A percentile compares a stretch with the other conserved stretches of the same genome.
These are phyloP conservation scores for Colletotrichum sp. DNA, from an alignment of 2,329 filamentous ascomycete genomes.

Conservation along the genomic window DNA sequence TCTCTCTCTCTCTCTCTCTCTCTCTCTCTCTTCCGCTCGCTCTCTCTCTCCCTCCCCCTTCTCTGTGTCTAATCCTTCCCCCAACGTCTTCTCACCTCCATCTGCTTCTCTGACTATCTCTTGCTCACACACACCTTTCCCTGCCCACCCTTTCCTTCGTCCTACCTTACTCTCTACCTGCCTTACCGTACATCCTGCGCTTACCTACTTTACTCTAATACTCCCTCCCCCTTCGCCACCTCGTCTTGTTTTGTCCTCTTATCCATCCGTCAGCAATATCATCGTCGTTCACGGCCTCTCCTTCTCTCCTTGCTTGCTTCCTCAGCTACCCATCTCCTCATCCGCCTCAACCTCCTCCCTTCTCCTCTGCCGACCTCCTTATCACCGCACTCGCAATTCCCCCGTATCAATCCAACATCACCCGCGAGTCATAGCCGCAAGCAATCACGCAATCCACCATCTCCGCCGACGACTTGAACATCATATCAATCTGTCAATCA, in stretches of 20 bases:
- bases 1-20: slow-evolving; percentile 10
- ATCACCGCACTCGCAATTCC: not conserved
- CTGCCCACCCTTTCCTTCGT: slow-evolving; percentile 26
- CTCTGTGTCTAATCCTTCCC: slow-evolving; percentile 12
- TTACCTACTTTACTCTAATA: slow-evolving; percentile 25
- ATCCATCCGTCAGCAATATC: not conserved
- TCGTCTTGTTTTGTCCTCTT: not conserved
- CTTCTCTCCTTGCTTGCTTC: slow-evolving; percentile 20
- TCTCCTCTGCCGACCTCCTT: not conserved
- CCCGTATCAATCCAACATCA: not conserved
- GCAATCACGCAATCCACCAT: slow-evolving; percentile 16
- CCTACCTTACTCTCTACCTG: slow-evolving; percentile 23
- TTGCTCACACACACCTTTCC: slow-evolving; percentile 24
- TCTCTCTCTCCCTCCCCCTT: slow-evolving; percentile 19
- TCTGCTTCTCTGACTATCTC: slow-evolving; percentile 29
- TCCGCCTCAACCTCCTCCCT: slow-evolving; percentile 18
- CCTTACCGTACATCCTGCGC: slow-evolving; percentile 13
- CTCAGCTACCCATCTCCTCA: slow-evolving; percentile 17
- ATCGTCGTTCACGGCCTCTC: slow-evolving; percentile 19
- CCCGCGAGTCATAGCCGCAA: slow-evolving; percentile 15
- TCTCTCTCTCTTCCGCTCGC: slow-evolving; percentile 25
- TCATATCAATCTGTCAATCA: not conserved
- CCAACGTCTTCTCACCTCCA: slow-evolving; percentile 23
- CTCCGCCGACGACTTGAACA: slow-evolving; percentile 8
- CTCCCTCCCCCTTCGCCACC: slow-evolving; percentile 20